A percentile compares a stretch with the other conserved stretches of the same genome.
Conservation (phyloP, 1,284 basidiomycete genomes). For the Cryptococcus floricola region DNA sequence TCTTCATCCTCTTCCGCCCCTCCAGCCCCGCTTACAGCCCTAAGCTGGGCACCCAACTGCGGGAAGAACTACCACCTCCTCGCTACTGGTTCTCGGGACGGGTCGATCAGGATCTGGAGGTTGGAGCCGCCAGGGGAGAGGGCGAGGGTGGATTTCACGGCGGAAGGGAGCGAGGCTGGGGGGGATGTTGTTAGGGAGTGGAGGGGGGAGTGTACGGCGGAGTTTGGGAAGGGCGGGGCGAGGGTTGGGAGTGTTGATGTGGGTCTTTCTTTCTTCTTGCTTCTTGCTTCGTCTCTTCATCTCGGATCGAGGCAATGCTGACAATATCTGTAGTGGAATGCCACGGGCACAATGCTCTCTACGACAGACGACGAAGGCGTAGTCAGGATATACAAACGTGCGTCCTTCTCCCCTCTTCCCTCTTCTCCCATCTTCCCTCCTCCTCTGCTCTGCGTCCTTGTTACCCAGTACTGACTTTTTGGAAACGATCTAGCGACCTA, state of each 20-base stretch:
- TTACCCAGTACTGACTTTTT: background rate
- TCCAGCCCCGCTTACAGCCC: conserved; percentile 60
- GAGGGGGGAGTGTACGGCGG: conserved; percentile 69
- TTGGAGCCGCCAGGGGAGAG: conserved; percentile 52
- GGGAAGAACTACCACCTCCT: conserved; percentile 87
- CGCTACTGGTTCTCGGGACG: conserved; percentile 80
- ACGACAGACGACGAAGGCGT: conserved; percentile 85
- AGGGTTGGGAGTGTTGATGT: conserved; percentile 87
- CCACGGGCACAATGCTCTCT: conserved; percentile 73
- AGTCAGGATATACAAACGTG: conserved; percentile 78
- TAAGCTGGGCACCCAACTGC: conserved; percentile 87
- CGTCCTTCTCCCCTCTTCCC: conserved; percentile 10
- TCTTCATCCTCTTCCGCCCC: conserved; percentile 34
- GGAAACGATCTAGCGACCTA: conserved; percentile 37
- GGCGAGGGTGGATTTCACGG: conserved; percentile 38
- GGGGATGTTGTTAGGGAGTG: conserved; percentile 52
- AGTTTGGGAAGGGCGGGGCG: conserved; percentile 74
- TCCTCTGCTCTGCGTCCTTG: background rate
- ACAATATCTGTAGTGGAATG: conserved; percentile 39
- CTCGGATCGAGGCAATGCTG: background rate
- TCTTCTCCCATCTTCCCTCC: too few relatives aligned
- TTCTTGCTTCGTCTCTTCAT: background rate
- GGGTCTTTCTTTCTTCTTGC: conserved; percentile 27
- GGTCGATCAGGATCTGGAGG: conserved; percentile 81
- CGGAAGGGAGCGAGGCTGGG: conserved; percentile 11